A percentile compares a stretch with the other conserved stretches of the same genome.
phyloP scores from a whole-genome alignment of 1,284 basidiomycete genomes.

The Ustilago esculenta region DNA sequence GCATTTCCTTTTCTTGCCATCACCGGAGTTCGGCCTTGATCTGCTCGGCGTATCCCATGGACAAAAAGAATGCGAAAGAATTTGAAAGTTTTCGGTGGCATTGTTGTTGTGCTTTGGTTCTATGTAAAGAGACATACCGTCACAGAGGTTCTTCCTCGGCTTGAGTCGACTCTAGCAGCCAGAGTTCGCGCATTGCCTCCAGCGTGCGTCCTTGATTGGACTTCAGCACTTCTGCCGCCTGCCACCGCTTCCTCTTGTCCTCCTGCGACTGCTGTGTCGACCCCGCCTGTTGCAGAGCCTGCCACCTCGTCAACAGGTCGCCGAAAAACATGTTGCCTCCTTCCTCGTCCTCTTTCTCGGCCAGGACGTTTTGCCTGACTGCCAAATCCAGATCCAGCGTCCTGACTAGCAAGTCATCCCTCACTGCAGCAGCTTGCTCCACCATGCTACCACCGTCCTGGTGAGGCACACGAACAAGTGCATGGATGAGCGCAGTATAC shows the following conservation, averaged over 20 bases:
- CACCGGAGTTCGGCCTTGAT: conserved; percentile 29
- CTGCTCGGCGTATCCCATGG: no score
- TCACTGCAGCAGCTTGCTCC: conserved; percentile 15
- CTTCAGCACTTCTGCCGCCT: conserved; percentile 5
- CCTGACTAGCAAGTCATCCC: conserved; percentile 36
- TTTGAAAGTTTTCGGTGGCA: no score
- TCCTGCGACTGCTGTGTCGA: background rate
- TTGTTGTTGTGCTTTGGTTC: no score
- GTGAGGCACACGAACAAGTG: conserved; percentile 19
- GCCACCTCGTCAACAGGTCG: conserved; percentile 24
- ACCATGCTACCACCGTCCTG: conserved; percentile 24
- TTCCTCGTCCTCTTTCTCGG: conserved; percentile 12
- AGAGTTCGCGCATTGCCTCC: conserved; percentile 30
- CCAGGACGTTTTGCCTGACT: background rate
- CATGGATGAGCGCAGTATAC: conserved; percentile 34
- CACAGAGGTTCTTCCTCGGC: background rate
- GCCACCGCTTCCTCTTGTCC: conserved; percentile 18
- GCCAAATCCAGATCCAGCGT: conserved; percentile 19
- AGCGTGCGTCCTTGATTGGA: conserved; percentile 13
- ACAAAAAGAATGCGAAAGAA: no score
- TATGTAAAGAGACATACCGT: background rate
- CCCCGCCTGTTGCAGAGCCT: conserved; percentile 8
- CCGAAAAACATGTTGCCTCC: conserved; percentile 3
- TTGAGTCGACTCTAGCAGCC: conserved; percentile 14
- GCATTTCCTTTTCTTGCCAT: conserved; percentile 38